Evolutionary conservation across 176 grass and related monocot genomes (phyloP), one percentile per base, ranked within the genome.

Genomic region (Aegilops tauschii): DNA sequence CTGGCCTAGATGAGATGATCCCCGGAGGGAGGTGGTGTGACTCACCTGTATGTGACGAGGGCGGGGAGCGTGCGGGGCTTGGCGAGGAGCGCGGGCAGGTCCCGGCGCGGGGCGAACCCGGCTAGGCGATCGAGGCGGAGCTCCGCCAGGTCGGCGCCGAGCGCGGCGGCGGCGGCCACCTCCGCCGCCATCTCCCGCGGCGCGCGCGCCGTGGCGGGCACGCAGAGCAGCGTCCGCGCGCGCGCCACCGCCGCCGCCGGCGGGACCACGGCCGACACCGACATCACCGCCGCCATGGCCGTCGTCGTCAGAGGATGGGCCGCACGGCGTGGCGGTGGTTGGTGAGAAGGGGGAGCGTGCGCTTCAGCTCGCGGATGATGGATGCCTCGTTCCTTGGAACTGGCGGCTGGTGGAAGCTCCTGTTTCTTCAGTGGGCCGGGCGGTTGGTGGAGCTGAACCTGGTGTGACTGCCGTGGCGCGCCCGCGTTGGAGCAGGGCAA

Each of bases 41-140:
- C 23, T 21, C 36, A 95, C 97, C 97, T 86, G 94, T 99, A 99
- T 37, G 97, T 99, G 90, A 99, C 97, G 83, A 99, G 89, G 65
- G 82, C 85, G 7, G 94, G 97, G 65, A 99, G 87, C 58, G 92
- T 89, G 25, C 97, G 97, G 37, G 90, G 86, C 54, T 83, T 45
- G 28, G 84, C 69, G 87, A 99, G 89, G 58, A 99, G 87, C 59
- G 87, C 66, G 56, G 86, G 83, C 18, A 99, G 88, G 87, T 99
- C 97, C 31, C 90, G 86, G 25, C 86, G 83, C 11, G 97, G 90
- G 17, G 87, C 81, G 82, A 96, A 99, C 0, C 78, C 80, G 30
- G 83, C 54, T 21, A 99, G 94, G 84, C 83, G 36, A 62, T 99
- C 97, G 65, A 99, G 88, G 17, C 97, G 92, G 82, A 98, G 84